Evolutionary conservation across 768 basidiomycete genomes (phyloP).

Genomic region (Coprinellus aureogranulatus): DNA sequence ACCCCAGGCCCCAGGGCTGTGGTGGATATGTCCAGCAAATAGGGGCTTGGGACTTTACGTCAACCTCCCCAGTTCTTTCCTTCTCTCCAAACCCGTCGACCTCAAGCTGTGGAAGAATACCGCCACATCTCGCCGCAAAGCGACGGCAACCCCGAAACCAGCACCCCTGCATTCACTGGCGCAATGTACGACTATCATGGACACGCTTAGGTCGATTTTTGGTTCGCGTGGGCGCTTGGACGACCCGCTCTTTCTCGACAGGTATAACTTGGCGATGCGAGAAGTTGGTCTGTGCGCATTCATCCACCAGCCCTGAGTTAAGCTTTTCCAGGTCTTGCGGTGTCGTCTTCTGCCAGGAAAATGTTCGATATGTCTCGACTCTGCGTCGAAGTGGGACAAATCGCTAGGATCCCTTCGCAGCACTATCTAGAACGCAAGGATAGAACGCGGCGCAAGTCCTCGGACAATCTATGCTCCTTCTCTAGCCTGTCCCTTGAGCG

Average conservation of each 20-base stretch:
- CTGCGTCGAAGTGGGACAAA: conserved; percentile 69
- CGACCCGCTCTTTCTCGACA: conserved; percentile 71
- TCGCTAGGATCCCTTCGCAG: conserved; percentile 59
- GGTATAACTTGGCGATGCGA: conserved; percentile 79
- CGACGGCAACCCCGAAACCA: too few relatives aligned
- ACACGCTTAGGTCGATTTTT: conserved; percentile 87
- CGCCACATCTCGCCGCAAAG: too few relatives aligned
- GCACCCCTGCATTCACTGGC: conserved; percentile 56
- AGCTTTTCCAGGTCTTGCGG: conserved; percentile 77
- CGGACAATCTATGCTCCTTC: conserved; percentile 68
- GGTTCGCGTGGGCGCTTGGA: conserved; percentile 89
- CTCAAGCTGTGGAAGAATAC: too few relatives aligned
- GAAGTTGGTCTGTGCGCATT: conserved; percentile 83
- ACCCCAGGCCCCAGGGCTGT: too few relatives aligned
- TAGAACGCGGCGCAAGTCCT: conserved; percentile 52
- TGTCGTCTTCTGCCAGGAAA: conserved; percentile 72
- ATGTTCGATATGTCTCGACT: conserved; percentile 75
- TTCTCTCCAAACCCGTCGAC: too few relatives aligned
- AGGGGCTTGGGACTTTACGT: too few relatives aligned
- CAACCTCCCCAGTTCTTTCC: too few relatives aligned
- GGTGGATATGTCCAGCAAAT: too few relatives aligned
- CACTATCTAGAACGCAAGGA: conserved; percentile 76
- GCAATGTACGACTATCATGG: conserved; percentile 83
- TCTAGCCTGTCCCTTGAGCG: conserved; percentile 3
- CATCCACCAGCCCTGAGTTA: conserved; percentile 68